Evolutionary conservation across 139 green algal species (phyloP).

Genomic region (Coelastrella sp.): DNA sequence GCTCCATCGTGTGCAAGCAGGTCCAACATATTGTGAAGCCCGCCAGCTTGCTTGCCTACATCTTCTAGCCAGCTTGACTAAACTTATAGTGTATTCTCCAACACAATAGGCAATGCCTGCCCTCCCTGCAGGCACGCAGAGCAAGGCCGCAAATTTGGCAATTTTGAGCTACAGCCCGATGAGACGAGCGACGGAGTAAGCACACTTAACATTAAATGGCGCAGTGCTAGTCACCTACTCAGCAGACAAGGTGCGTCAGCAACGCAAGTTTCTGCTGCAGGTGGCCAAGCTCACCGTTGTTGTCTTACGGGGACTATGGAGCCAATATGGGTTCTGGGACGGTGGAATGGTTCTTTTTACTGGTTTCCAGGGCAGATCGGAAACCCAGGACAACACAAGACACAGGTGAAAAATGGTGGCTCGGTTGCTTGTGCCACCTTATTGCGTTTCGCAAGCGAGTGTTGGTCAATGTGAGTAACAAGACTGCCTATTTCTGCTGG

Average conservation of each 20-base stretch:
- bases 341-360: neutral
- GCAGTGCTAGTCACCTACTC: neutral
- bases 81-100: neutral
- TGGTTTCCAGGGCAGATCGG: neutral
- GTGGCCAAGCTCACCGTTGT: neutral
- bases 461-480: neutral
- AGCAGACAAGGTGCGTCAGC: neutral
- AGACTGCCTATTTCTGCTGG: too few species aligned
- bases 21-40: slow-evolving; percentile 33
- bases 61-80: neutral
- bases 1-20: slow-evolving; percentile 25
- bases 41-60: neutral
- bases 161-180: neutral
- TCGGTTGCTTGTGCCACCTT: neutral
- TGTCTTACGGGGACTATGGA: too few species aligned
- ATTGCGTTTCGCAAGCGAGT: neutral
- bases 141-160: neutral
- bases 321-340: too few species aligned
- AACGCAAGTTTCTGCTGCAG: neutral
- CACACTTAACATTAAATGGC: too few species aligned
- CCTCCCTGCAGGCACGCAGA: neutral
- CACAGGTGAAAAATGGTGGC: neutral
- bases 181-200: too few species aligned
- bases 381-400: neutral
- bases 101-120: too few species aligned